Conservation (phyloP, 306 rosid species). For the Luffa aegyptiaca region DNA sequence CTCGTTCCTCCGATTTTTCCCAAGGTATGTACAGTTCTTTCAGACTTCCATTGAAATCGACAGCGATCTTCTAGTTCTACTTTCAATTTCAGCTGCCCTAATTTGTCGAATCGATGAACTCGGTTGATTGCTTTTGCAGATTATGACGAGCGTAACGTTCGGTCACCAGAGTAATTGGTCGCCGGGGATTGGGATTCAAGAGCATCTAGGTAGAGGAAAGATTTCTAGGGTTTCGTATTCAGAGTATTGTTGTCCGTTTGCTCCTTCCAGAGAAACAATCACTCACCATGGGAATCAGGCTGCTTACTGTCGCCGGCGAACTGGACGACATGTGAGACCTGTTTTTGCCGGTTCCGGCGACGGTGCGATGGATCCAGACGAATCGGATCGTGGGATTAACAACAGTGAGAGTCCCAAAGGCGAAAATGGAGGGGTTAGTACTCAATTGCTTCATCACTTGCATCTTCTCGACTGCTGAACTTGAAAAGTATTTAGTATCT, state of each 20-base stretch:
- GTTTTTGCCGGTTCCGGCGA: slow-evolving; percentile 27
- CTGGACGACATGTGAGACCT: slow-evolving; percentile 35
- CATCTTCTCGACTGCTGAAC: not conserved
- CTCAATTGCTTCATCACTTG: not conserved
- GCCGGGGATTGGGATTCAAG: slow-evolving; percentile 51
- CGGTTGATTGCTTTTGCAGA: slow-evolving; percentile 20
- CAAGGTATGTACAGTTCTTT: not conserved
- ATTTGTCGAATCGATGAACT: not conserved
- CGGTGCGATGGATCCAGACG: slow-evolving; percentile 44
- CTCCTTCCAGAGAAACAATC: slow-evolving; percentile 38
- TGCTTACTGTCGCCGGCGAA: slow-evolving; percentile 22
- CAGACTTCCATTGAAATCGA: not conserved
- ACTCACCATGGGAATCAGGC: slow-evolving; percentile 29
- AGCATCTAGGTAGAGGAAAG: slow-evolving; percentile 32
- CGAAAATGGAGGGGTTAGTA: slow-evolving; percentile 47
- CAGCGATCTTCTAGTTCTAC: not conserved
- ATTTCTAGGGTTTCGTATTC: slow-evolving; percentile 38
- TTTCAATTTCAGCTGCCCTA: not conserved
- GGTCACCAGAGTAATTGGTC: slow-evolving; percentile 61
- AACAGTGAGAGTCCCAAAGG: slow-evolving; percentile 29
- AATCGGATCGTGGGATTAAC: slow-evolving; percentile 35
- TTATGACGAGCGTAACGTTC: slow-evolving; percentile 57
- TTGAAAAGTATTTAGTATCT: too few species aligned
- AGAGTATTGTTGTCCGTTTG: slow-evolving; percentile 23
- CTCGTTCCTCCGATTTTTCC: not conserved